Evolutionary conservation across 176 grass and related monocot species (phyloP), one percentile per base, ranked within the genome.

Genomic region (Guadua angustifolia): DNA sequence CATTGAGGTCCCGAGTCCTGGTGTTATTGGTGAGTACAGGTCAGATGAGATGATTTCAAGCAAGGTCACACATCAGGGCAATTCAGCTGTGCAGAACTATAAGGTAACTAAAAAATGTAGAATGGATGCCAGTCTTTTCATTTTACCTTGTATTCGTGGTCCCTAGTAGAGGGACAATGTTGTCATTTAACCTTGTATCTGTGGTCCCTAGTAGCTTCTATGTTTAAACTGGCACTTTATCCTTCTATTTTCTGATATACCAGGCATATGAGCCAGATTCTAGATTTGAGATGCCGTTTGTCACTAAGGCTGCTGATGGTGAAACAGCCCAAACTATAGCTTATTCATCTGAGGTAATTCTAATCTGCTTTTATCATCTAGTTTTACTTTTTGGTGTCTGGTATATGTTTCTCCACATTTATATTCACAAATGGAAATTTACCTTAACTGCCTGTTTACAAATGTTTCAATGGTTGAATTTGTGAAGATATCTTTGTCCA

Each of bases 251-350:
- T 45, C 79, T 90, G 22, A 85, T 81, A 50, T 53, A 45, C 57
- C 86, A 95, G 93, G 60, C 55, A 42, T 95, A 75, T 59, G 88
- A 85, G n/a, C 79, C 88, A 47, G 82, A 92, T 84, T 86, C 89
- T 73, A 82, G 80, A 64, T 89, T 82, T 32, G 85, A 53, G 55
- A 51, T 89, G 59, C 45, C 80, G 25, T 91, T 90, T 88, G 82
- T 91, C 43, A 84, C 79, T 84, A 83, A 84, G 58, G 67, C 60
- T 68, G 57, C 79, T 88, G 89, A 88, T 88, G 61, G 45, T 51
- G 81, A 79, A 83, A 62, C 33, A 8, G 35, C 71, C 16, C 71
- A 88, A 82, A 69, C 53, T 84, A 75, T 83, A 79, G 36, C 58
- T 17, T 88, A 90, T 66, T 46, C 90, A 78, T 84, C 76, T 46